These are phyloP conservation scores for Clitopilus passeckerianus DNA, from an alignment of 768 basidiomycete species.

Conservation along the genomic window DNA sequence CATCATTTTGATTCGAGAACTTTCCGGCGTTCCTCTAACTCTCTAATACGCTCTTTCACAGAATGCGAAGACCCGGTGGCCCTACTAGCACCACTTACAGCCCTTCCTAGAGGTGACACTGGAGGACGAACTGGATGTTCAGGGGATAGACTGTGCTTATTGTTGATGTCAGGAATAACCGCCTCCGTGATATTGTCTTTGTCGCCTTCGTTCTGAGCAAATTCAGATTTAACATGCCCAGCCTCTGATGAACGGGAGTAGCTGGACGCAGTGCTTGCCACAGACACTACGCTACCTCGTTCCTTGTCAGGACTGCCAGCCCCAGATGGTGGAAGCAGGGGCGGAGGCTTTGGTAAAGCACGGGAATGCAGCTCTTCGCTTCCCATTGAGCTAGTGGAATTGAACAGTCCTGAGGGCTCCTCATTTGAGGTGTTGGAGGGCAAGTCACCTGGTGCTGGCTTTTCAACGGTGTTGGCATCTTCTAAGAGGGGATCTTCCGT, in stretches of 20 bases:
- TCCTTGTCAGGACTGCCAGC: not conserved
- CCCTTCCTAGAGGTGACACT: not conserved
- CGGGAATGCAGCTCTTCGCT: not conserved
- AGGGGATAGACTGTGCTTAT: not conserved
- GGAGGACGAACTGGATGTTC: not conserved
- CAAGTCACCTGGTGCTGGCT: no score
- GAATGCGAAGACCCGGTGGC: constrained; percentile 9
- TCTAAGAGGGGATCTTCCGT: no score
- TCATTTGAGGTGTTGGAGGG: no score
- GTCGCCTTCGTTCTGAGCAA: not conserved
- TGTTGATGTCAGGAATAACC: not conserved
- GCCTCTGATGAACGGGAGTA: not conserved
- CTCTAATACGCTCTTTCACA: constrained; percentile 36
- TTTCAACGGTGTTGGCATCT: no score
- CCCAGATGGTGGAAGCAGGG: not conserved
- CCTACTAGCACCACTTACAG: not conserved
- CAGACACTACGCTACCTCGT: not conserved
- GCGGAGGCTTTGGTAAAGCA: not conserved
- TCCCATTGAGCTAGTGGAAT: no score
- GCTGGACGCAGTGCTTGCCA: not conserved
- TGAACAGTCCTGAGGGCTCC: no score
- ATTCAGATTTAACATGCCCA: not conserved
- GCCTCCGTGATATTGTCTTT: not conserved
- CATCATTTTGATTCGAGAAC: not conserved
- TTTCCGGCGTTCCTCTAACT: constrained; percentile 29